phyloP scores from a whole-genome alignment of 2,329 filamentous ascomycete genomes.

The Dendryphion nanum region DNA sequence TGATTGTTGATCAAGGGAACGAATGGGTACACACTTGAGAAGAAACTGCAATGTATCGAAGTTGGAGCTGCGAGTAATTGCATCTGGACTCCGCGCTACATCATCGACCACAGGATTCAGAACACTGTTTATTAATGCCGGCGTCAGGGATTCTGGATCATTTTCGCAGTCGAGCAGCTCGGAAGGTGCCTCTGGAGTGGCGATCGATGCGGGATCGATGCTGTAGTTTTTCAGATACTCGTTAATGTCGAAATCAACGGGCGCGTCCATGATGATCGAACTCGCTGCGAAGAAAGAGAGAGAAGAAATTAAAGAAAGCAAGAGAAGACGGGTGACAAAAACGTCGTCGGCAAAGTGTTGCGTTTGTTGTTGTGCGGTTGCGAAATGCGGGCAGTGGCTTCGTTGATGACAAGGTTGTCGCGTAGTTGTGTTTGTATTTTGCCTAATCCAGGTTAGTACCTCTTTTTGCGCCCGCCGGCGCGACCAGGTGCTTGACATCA shows the following conservation, averaged over 20 bases:
- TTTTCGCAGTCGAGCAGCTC: conserved; percentile 88
- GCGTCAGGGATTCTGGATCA: conserved; percentile 80
- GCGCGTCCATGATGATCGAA: conserved; percentile 59
- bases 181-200: conserved; percentile 81
- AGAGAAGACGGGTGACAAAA: too few species aligned
- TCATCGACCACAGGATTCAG: conserved; percentile 91
- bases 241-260: conserved; percentile 88
- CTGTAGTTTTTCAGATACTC: conserved; percentile 95
- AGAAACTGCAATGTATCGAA: conserved; percentile 96
- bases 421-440: too few species aligned
- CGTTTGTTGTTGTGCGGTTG: too few species aligned
- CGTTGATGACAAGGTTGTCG: too few species aligned
- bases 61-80: conserved; percentile 71
- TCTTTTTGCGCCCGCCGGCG: too few species aligned
- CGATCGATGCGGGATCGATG: conserved; percentile 81
- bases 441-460: too few species aligned
- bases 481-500: too few species aligned
- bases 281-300: conserved; percentile 10
- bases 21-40: conserved; percentile 81
- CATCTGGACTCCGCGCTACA: conserved; percentile 87
- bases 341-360: too few species aligned
- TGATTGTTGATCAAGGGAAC: conserved; percentile 33
- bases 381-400: too few species aligned
- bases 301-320: conserved; percentile 10
- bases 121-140: conserved; percentile 74